Conservation (phyloP, 805 yeast species). For the Saturnispora galanensis region DNA sequence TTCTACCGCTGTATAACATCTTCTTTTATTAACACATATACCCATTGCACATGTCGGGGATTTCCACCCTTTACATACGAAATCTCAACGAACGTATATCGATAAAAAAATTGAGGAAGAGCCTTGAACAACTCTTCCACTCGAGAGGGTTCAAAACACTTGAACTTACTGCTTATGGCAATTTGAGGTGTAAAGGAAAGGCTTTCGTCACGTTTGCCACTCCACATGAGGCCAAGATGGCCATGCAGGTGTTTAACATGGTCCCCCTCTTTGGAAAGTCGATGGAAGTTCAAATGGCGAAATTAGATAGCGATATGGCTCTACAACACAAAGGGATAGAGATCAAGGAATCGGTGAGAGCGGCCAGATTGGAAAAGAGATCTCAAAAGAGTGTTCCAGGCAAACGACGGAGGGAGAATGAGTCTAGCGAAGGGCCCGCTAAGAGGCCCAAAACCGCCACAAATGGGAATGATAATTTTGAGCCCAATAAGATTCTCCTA, state of each 20-base stretch:
- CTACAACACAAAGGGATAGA: constrained; percentile 12
- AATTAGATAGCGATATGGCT: constrained; percentile 34
- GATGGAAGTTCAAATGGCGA: constrained; percentile 36
- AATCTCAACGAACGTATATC: constrained; percentile 66
- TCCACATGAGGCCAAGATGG: constrained; percentile 34
- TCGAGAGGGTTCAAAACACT: constrained; percentile 36
- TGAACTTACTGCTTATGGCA: constrained; percentile 47
- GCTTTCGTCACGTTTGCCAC: constrained; percentile 59
- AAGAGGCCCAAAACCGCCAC: not conserved
- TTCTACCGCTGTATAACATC: not conserved
- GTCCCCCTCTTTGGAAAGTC: constrained; percentile 36
- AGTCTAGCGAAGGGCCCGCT: constrained; percentile 7
- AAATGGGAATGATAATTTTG: constrained; percentile 11
- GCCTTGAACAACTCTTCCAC: constrained; percentile 34
- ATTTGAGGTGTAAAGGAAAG: constrained; percentile 67
- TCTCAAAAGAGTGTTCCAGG: constrained; percentile 8
- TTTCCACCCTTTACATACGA: constrained; percentile 38
- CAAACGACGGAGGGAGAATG: constrained; percentile 14
- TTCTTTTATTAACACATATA: too few relatives aligned
- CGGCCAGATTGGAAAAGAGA: constrained; percentile 17
- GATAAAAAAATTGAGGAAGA: constrained; percentile 36
- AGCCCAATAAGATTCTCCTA: constrained; percentile 64
- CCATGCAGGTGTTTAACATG: constrained; percentile 35
- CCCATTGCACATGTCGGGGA: not conserved
- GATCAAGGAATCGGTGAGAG: constrained; percentile 15